Evolutionary conservation across 345 rosid genomes (phyloP).

Genomic region (Excoecaria agallocha): DNA sequence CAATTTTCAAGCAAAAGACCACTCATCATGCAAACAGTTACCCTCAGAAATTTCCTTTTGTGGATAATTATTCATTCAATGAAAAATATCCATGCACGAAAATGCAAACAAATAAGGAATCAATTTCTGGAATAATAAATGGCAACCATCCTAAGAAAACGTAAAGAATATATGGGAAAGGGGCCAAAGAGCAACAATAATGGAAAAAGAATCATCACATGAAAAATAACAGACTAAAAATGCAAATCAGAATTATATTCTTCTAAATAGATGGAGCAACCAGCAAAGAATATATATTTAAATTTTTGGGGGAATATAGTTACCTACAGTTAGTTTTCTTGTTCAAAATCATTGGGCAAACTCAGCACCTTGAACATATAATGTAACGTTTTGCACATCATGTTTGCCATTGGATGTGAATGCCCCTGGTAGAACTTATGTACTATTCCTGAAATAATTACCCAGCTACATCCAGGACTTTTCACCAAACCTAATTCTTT

Average conservation of each 20-base stretch:
- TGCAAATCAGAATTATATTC: too few relatives aligned
- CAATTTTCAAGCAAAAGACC: too few relatives aligned
- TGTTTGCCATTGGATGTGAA: conserved; percentile 16
- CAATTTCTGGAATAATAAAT: too few relatives aligned
- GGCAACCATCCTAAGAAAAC: too few relatives aligned
- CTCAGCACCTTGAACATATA: conserved; percentile 5
- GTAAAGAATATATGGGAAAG: too few relatives aligned
- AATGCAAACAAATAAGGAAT: too few relatives aligned
- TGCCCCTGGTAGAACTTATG: conserved; percentile 23
- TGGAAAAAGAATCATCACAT: not conserved
- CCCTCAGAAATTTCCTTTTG: too few relatives aligned
- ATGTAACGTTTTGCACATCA: conserved; percentile 12
- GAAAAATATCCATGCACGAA: too few relatives aligned
- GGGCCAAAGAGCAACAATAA: not conserved
- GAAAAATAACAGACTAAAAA: not conserved
- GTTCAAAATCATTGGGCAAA: conserved; percentile 7
- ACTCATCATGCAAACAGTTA: too few relatives aligned
- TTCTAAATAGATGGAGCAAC: not conserved
- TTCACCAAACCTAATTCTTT: conserved; percentile 22
- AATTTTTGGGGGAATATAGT: not conserved
- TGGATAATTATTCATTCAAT: too few relatives aligned
- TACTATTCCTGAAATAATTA: conserved; percentile 19
- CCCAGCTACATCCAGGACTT: conserved; percentile 27
- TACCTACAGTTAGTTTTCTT: not conserved
- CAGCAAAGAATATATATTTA: not conserved